Percentiles rank a stretch among this genome's conserved stretches.
These are phyloP conservation scores for Leccinum longicurvipes DNA, from an alignment of 768 basidiomycete genomes.

Conservation along the genomic window DNA sequence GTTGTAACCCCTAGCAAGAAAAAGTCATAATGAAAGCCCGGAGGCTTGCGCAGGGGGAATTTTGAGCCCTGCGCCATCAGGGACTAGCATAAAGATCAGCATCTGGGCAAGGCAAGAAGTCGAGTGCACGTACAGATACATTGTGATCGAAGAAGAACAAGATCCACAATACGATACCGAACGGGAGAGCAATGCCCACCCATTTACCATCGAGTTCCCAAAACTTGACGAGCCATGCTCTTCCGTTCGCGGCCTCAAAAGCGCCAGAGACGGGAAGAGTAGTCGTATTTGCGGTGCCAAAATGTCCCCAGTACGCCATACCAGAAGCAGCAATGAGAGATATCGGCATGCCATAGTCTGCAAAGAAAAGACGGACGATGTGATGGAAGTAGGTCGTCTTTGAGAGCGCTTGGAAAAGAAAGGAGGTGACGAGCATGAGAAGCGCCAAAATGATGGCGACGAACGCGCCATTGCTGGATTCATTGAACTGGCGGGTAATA, in stretches of 20 bases:
- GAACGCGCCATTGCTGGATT: constrained; percentile 44
- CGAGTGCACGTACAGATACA: constrained; percentile 58
- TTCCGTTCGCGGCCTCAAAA: constrained; percentile 66
- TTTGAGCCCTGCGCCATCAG: constrained; percentile 89
- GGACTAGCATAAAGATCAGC: constrained; percentile 46
- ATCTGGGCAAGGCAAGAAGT: neutral
- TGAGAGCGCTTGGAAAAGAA: constrained; percentile 69
- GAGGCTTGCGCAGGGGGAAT: constrained; percentile 88
- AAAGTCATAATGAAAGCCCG: constrained; percentile 85
- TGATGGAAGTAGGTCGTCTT: constrained; percentile 66
- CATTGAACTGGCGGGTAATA: constrained; percentile 64
- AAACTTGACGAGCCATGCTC: constrained; percentile 83
- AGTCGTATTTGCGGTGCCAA: constrained; percentile 54
- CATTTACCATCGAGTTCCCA: constrained; percentile 88
- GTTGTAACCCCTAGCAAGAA: constrained; percentile 90
- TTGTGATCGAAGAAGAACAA: constrained; percentile 96
- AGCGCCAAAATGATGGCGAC: constrained; percentile 73
- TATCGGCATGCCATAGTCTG: constrained; percentile 91
- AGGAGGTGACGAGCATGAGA: constrained; percentile 71
- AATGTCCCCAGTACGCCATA: constrained; percentile 85
- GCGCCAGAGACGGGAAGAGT: constrained; percentile 69
- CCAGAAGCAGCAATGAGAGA: constrained; percentile 72
- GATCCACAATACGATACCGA: constrained; percentile 85
- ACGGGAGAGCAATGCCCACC: constrained; percentile 86
- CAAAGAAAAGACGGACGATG: constrained; percentile 68